These are phyloP conservation scores for Penicillium roqueforti DNA, from an alignment of 495 filamentous ascomycete species.

Conservation along the genomic window DNA sequence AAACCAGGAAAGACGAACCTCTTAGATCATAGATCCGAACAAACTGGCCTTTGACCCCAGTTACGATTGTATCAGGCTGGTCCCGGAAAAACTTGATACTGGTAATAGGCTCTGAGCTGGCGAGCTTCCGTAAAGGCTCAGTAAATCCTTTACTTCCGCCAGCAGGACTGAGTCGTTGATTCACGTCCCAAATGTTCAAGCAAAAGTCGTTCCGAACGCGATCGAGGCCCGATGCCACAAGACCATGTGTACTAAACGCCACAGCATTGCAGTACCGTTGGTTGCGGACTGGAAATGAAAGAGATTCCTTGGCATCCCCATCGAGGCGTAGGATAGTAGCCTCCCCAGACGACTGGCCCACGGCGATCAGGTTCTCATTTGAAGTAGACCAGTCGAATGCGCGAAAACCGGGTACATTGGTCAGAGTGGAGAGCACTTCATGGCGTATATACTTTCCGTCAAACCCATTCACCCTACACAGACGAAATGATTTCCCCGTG, in stretches of 20 bases:
- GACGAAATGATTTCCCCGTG: constrained; percentile 69
- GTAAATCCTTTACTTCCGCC: constrained; percentile 38
- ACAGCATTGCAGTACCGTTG: constrained; percentile 88
- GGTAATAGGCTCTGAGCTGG: constrained; percentile 79
- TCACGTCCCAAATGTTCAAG: constrained; percentile 90
- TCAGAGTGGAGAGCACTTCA: constrained; percentile 64
- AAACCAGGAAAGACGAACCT: constrained; percentile 49
- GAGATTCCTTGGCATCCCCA: constrained; percentile 55
- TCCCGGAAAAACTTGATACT: constrained; percentile 89
- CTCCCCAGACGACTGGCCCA: constrained; percentile 81
- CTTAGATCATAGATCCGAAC: constrained; percentile 86
- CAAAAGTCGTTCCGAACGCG: constrained; percentile 89
- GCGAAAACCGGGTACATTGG: constrained; percentile 78
- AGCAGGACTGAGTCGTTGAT: constrained; percentile 50
- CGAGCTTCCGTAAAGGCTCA: constrained; percentile 68
- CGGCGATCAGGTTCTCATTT: constrained; percentile 71
- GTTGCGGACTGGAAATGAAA: constrained; percentile 76
- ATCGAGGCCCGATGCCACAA: constrained; percentile 84
- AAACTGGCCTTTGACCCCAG: constrained; percentile 79
- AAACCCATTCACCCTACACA: constrained; percentile 67
- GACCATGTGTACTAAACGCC: constrained; percentile 73
- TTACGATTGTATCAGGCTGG: constrained; percentile 76
- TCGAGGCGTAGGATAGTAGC: constrained; percentile 77
- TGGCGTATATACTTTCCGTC: constrained; percentile 58
- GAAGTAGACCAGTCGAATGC: constrained; percentile 94